Conservation (phyloP, 805 yeast species). For the Sugiyamaella lignohabitans region DNA sequence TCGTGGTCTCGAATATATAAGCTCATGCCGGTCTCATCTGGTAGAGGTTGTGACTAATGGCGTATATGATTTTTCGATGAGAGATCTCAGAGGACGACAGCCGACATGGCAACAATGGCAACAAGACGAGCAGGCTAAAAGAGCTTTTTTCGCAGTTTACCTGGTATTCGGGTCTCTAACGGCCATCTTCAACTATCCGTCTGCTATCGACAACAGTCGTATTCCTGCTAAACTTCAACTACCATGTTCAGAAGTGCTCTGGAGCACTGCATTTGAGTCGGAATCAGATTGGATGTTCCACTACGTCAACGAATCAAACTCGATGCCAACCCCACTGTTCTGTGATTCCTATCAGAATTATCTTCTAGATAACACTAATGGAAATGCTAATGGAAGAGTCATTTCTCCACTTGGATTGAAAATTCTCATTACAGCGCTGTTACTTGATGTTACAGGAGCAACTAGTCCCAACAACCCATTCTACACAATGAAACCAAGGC, state of each 20-base stretch:
- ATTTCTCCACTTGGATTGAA: conserved; percentile 21
- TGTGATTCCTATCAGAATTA: conserved; percentile 16
- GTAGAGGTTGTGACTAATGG: conserved; percentile 10
- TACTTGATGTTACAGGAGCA: conserved; percentile 18
- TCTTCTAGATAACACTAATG: conserved; percentile 6
- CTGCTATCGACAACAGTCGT: conserved; percentile 21
- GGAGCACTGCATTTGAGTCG: conserved; percentile 18
- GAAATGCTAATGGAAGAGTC: conserved; percentile 4
- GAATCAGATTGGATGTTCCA: conserved; percentile 22
- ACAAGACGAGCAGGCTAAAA: conserved; percentile 24
- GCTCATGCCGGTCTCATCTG: conserved; percentile 23
- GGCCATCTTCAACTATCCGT: conserved; percentile 26
- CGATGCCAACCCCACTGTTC: conserved; percentile 14
- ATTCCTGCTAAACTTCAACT: conserved; percentile 19
- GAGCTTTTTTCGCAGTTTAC: conserved; percentile 29
- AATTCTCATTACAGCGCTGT: conserved; percentile 24
- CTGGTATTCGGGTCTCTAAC: conserved; percentile 27
- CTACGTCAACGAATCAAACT: conserved; percentile 6
- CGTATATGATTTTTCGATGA: neutral
- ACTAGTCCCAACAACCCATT: conserved; percentile 1
- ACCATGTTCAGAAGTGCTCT: conserved; percentile 28
- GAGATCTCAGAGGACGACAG: neutral
- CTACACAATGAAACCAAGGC: conserved; percentile 8
- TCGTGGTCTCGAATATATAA: conserved; percentile 26
- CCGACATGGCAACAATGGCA: conserved; percentile 26